phyloP scores from a whole-genome alignment of 371 early-diverging fungal species.

The Actinomortierella ambigua region DNA sequence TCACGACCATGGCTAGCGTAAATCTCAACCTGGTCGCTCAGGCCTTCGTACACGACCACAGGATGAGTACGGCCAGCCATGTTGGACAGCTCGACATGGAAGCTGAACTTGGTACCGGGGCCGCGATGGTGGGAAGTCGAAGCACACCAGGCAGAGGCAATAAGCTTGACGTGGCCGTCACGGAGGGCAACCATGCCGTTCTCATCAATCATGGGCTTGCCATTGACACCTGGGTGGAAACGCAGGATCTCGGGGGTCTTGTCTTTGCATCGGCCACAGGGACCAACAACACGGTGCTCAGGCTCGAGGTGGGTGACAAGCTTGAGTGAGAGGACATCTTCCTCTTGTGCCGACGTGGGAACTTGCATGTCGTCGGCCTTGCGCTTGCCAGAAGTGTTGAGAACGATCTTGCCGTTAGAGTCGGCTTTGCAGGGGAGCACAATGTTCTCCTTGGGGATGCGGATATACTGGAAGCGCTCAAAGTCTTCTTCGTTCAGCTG shows the following conservation, averaged over 20 bases:
- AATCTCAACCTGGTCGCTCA: constrained; percentile 42
- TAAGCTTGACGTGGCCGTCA: constrained; percentile 36
- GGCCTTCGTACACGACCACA: constrained; percentile 26
- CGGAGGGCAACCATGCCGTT: constrained; percentile 39
- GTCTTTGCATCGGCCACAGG: constrained; percentile 43
- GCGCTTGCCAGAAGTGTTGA: constrained; percentile 35
- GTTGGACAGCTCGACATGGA: constrained; percentile 24
- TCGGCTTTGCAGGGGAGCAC: constrained; percentile 36
- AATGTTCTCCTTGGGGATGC: constrained; percentile 45
- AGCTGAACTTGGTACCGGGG: constrained; percentile 43
- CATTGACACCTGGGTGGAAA: constrained; percentile 41
- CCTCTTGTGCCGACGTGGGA: constrained; percentile 35
- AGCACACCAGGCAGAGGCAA: constrained; percentile 43
- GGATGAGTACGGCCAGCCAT: constrained; percentile 20
- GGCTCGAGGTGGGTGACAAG: constrained; percentile 32
- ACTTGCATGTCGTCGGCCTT: constrained; percentile 25
- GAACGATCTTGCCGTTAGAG: constrained; percentile 19
- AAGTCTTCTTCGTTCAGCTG: constrained; percentile 30
- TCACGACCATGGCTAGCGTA: constrained; percentile 41
- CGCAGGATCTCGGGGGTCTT: constrained; percentile 41
- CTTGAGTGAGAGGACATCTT: constrained; percentile 35
- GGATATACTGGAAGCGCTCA: constrained; percentile 27
- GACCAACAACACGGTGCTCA: constrained; percentile 35
- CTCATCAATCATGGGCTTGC: constrained; percentile 45
- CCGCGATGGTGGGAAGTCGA: constrained; percentile 42